Conservation (phyloP, 2,329 filamentous ascomycete genomes). For the Monosporascus sp. region DNA sequence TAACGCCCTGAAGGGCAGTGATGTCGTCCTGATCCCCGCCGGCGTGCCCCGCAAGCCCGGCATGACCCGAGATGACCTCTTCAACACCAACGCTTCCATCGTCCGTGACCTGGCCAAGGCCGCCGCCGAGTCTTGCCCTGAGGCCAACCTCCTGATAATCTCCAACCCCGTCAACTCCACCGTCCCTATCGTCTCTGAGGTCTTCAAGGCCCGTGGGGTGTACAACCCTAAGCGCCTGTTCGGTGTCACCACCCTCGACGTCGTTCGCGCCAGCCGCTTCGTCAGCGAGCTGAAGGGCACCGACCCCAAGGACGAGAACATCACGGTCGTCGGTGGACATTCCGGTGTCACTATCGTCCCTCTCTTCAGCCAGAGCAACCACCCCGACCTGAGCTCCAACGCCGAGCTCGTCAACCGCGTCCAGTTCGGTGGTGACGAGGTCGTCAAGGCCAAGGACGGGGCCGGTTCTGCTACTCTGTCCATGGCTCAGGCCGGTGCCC, state of each 20-base stretch:
- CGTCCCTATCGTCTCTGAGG: conserved; percentile 93
- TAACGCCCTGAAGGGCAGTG: conserved; percentile 75
- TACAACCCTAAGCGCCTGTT: conserved; percentile 99
- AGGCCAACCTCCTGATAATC: conserved; percentile 96
- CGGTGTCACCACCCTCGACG: conserved; percentile 98
- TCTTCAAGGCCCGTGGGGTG: conserved; percentile 91
- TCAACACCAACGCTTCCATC: conserved; percentile 99
- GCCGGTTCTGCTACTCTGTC: conserved; percentile 94
- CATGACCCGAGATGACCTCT: conserved; percentile 99
- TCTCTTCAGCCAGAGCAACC: conserved; percentile 88
- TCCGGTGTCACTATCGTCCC: conserved; percentile 97
- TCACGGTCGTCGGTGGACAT: conserved; percentile 95
- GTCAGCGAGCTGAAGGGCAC: conserved; percentile 89
- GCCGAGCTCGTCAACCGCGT: conserved; percentile 84
- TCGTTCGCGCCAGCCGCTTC: conserved; percentile 96
- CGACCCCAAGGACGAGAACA: conserved; percentile 88
- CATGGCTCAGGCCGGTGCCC: conserved; percentile 93
- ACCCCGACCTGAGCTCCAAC: conserved; percentile 76
- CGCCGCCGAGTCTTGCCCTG: conserved; percentile 77
- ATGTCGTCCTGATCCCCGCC: conserved; percentile 95
- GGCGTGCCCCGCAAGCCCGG: conserved; percentile 98
- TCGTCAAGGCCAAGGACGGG: conserved; percentile 98
- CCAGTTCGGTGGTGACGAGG: conserved; percentile 98
- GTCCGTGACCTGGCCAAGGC: conserved; percentile 98
- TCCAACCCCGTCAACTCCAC: conserved; percentile 99